Conservation (phyloP, 2,329 filamentous ascomycete genomes). For the Nemania bipapillata region DNA sequence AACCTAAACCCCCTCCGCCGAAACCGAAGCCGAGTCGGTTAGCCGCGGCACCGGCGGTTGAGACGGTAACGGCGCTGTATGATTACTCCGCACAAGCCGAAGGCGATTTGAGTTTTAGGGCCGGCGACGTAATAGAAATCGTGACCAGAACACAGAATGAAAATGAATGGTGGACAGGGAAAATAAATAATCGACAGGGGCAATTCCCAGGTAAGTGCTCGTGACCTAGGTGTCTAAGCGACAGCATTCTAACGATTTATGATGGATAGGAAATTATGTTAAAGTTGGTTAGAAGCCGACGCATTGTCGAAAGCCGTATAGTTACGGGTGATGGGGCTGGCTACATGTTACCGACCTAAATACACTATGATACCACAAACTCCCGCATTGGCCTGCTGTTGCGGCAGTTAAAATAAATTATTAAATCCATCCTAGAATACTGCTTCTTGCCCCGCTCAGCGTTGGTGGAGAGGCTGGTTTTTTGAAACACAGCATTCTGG, state of each 20-base stretch:
- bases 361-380: slow-evolving; percentile 18
- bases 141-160: slow-evolving; percentile 83
- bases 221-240: not conserved
- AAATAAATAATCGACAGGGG: slow-evolving; percentile 79
- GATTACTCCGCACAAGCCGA: slow-evolving; percentile 97
- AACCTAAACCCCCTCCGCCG: slow-evolving; percentile 76
- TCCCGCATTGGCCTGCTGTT: not conserved
- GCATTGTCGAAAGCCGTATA: slow-evolving; percentile 26
- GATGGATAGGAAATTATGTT: slow-evolving; percentile 62
- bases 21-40: slow-evolving; percentile 80
- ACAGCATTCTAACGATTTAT: slow-evolving; percentile 47
- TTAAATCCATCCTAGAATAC: not conserved
- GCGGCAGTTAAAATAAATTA: not conserved
- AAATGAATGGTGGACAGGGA: slow-evolving; percentile 98
- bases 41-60: slow-evolving; percentile 70
- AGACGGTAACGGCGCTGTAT: slow-evolving; percentile 90
- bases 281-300: slow-evolving; percentile 52
- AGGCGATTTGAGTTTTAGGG: slow-evolving; percentile 88
- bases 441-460: not conserved
- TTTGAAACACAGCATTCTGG: not conserved
- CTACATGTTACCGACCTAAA: slow-evolving; percentile 2
- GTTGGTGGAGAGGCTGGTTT: not conserved
- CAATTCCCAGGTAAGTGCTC: slow-evolving; percentile 87
- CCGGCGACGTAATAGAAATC: slow-evolving; percentile 92
- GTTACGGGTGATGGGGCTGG: slow-evolving; percentile 13